Base-by-base conservation (phyloP, 208 protist genomes). In the Wallacemonas rigidus region DNA sequence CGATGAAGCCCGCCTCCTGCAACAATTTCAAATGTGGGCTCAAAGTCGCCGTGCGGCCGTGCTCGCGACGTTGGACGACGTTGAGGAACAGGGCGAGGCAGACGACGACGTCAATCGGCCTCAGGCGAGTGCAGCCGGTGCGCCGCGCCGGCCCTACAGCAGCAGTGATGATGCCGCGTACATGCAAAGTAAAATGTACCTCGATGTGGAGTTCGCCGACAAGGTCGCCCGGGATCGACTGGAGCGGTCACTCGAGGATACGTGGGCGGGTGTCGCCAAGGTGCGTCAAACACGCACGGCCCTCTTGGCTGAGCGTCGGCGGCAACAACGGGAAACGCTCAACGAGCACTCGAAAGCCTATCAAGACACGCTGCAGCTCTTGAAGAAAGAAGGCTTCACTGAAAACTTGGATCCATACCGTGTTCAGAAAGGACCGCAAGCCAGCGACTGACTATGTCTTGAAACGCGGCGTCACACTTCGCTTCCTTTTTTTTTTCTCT, bases 201-300 rank as follows among this genome's bases (percentile, higher is more conserved):
- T 76, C 11, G 80, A 85, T 55, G 63, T 91, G 41, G 72, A 77
- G 64, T 91, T 85, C 76, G 86, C 86, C 9, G 73, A 80, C 50
- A 57, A 73, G 12, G 81, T 81, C 43, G 67, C 73, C 7, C 75
- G 84, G 43, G 77, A 70, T 9, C 84, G 81, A 11, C 60, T 77
- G 9, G 77, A 81, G 75, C 82, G 83, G 61, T 61, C 82, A 12
- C 11, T 90, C n/a, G 67, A 68, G 41, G 83, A 82, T 44, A 78
- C 86, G 43, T 92, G 87, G 87, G 81, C 81, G 38, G 82, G 80
- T 55, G 85, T 95, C 3, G 82, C 69, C 36, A 87, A 88, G 40
- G 81, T 95, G 9, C n/a, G 91, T 9, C 82, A 83, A 38, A 95
- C 87, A 36, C 71, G 83, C 26, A 80, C 88, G 56, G 80, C 77